Conservation (phyloP, 805 yeast species). For the Ogataea chonburiensis region DNA sequence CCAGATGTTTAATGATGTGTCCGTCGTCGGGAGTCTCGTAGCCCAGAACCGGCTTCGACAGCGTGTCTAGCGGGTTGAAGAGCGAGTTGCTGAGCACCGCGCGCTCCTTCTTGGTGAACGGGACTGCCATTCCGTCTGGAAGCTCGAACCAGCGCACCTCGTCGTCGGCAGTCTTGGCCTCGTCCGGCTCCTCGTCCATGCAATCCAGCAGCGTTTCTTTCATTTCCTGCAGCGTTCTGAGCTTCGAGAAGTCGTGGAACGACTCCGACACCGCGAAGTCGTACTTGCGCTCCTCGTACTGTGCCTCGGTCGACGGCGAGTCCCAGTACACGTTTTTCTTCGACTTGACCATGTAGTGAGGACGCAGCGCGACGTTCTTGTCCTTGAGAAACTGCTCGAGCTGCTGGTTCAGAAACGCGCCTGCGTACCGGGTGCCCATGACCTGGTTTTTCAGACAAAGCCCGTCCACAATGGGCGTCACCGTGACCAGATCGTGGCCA, state of each 20-base stretch:
- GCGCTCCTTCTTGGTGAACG: constrained; percentile 55
- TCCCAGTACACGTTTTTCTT: constrained; percentile 39
- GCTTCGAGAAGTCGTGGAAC: constrained; percentile 55
- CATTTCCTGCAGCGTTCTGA: constrained; percentile 63
- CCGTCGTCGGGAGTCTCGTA: constrained; percentile 50
- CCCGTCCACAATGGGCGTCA: constrained; percentile 82
- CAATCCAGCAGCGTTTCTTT: constrained; percentile 65
- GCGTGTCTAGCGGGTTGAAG: constrained; percentile 53
- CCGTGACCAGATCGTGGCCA: constrained; percentile 76
- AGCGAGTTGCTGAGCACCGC: constrained; percentile 68
- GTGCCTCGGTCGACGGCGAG: constrained; percentile 21
- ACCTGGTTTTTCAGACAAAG: constrained; percentile 69
- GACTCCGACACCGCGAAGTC: constrained; percentile 44
- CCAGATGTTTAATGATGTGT: constrained; percentile 38
- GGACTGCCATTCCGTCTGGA: constrained; percentile 70
- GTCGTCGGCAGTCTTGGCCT: constrained; percentile 26
- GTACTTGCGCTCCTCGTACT: constrained; percentile 30
- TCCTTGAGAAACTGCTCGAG: constrained; percentile 41
- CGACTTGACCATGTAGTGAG: constrained; percentile 50
- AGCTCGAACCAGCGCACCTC: constrained; percentile 60
- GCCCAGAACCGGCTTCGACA: constrained; percentile 32
- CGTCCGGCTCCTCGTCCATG: constrained; percentile 33
- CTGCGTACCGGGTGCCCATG: constrained; percentile 71
- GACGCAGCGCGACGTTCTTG: constrained; percentile 36
- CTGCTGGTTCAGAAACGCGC: constrained; percentile 60